Evolutionary conservation across 768 basidiomycete species (phyloP), one percentile per base, ranked within the genome.

Genomic region (Kwoniella mangroviensis): DNA sequence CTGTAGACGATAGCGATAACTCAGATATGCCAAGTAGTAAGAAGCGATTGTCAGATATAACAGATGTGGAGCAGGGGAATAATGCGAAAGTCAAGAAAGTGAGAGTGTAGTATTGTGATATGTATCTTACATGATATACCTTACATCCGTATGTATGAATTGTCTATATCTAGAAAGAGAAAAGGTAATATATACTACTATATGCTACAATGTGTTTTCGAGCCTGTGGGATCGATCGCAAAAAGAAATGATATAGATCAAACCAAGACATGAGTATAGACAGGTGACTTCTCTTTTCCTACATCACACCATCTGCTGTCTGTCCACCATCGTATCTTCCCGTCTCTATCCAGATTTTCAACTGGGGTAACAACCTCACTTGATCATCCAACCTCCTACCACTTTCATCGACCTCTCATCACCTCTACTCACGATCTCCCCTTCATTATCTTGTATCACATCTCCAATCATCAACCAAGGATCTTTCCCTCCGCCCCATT

Each of bases 391-490:
- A 64, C 86, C 85, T 0, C 96, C 97, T 0, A 99, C 94, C 73
- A 91, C 88, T 42, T 88, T 85, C 96, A 99, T 98, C 0, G 94
- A 92, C 53, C 87, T 85, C 26, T 88, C 86, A 74, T 93, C 92
- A 0, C 97, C 97, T 4, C 74, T 83, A 51, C 85, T 86, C n/a
- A 98, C 81, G 15, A 70, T 51, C 13, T 81, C 79, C 9, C 79
- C 77, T 63, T 87, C 86, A 22, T 56, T 9, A 0, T 87, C 85
- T 34, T 87, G 84, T 3, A 98, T 84, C 59, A 98, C 78, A 0
- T 85, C 84, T 17, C 90, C 88, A 0, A 98, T 88, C 93, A 98
- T 94, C 73, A 87, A 85, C 97, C 97, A 99, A 0, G 97, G 94
- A 74, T 98, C 93, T 81, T 86, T 90, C 0, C 92, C 94, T 1